phyloP scores from a whole-genome alignment of 768 basidiomycete species.

The Phylloporus arenicola region DNA sequence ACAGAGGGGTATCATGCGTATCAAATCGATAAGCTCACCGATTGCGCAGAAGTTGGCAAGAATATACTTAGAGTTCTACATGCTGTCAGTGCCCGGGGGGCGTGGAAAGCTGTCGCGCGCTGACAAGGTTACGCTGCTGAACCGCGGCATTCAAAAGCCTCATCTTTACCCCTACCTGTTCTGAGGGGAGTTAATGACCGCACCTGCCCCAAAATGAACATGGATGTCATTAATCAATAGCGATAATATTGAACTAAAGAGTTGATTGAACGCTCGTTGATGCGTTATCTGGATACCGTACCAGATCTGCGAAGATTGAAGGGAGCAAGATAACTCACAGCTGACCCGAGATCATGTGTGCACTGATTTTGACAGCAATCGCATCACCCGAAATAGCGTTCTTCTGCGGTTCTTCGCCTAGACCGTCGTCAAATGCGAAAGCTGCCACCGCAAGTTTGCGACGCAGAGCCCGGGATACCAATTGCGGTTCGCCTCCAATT shows the following conservation, averaged over 20 bases:
- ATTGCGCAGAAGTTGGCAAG: neutral
- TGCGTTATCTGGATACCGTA: neutral
- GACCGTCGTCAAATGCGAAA: neutral
- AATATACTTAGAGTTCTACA: neutral
- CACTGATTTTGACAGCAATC: neutral
- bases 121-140: neutral
- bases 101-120: neutral
- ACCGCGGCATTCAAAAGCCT: neutral
- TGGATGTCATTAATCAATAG: neutral
- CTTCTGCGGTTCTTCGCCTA: neutral
- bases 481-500: neutral
- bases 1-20: neutral
- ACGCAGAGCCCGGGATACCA: neutral
- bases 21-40: neutral
- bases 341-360: too few relatives aligned
- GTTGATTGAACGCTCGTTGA: neutral
- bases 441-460: neutral
- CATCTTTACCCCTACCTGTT: neutral
- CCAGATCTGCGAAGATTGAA: slow-evolving; percentile 10
- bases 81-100: too few relatives aligned
- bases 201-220: neutral
- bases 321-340: neutral
- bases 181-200: slow-evolving; percentile 7
- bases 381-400: neutral
- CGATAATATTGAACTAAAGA: neutral